Percentiles rank a stretch among this genome's conserved stretches.
phyloP scores from a whole-genome alignment of 306 rosid species.

The Ormosia emarginata region DNA sequence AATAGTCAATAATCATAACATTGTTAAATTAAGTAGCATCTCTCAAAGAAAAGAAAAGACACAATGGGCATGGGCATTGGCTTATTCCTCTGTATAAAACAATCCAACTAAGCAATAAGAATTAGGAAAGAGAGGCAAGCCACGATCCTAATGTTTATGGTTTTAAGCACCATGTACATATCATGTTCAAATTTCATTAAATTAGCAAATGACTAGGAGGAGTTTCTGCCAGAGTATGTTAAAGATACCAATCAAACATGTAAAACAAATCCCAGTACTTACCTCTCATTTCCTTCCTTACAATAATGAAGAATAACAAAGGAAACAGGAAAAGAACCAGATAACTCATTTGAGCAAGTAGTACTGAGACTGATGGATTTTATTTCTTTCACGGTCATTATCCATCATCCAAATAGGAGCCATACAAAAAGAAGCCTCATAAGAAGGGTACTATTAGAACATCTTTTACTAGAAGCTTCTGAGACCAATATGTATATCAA shows the following conservation, averaged over 20 bases:
- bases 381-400: background rate
- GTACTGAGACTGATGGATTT: background rate
- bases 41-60: background rate
- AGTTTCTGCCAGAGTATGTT: background rate
- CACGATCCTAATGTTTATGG: background rate
- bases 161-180: slow-evolving; percentile 14
- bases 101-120: slow-evolving; percentile 10
- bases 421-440: background rate
- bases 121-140: slow-evolving; percentile 5
- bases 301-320: background rate
- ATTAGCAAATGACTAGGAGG: background rate
- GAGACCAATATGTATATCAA: slow-evolving; percentile 5
- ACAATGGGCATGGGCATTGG: background rate
- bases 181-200: slow-evolving; percentile 6
- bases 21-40: background rate
- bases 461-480: background rate
- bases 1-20: slow-evolving; percentile 12
- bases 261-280: slow-evolving; percentile 5
- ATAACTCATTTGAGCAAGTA: background rate
- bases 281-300: background rate
- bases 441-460: background rate
- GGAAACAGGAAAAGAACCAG: background rate
- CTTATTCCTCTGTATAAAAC: slow-evolving; percentile 12
- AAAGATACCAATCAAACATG: background rate
- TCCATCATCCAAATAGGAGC: background rate